Conservation (phyloP, 176 grass and related monocot species). For the Dactylis glomerata region DNA sequence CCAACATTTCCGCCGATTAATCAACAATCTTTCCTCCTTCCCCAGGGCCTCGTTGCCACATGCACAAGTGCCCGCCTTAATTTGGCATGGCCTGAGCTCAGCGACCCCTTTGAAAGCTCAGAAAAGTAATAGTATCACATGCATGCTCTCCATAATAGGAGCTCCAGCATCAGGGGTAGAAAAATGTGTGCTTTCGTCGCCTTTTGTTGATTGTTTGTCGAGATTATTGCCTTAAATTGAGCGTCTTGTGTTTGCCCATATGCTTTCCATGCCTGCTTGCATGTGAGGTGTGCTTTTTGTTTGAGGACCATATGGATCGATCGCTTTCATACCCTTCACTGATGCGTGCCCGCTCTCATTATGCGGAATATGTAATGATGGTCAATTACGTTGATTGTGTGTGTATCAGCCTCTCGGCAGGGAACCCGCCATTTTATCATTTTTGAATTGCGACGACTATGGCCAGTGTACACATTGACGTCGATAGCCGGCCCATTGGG, state of each 20-base stretch:
- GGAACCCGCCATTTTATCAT: slow-evolving; percentile 3
- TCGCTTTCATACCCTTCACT: slow-evolving; percentile 17
- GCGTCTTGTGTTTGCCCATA: neutral
- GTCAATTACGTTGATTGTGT: neutral
- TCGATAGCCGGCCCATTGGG: neutral
- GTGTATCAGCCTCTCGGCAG: neutral
- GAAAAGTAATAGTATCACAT: neutral
- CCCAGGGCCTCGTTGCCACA: slow-evolving; percentile 19
- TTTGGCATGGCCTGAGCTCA: neutral
- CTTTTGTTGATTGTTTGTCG: neutral
- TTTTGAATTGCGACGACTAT: neutral
- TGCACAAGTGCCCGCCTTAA: neutral
- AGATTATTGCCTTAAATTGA: slow-evolving; percentile 6
- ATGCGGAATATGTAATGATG: slow-evolving; percentile 2
- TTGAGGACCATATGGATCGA: neutral
- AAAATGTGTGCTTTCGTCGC: neutral
- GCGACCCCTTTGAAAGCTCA: neutral
- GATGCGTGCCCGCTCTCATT: neutral
- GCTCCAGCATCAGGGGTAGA: neutral
- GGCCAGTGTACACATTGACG: neutral
- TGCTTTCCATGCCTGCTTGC: neutral
- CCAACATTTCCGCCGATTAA: slow-evolving; percentile 17
- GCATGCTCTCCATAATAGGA: neutral
- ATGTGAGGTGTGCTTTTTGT: neutral
- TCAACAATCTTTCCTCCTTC: neutral